Evolutionary conservation across 75 land plant species (phyloP).

Genomic region (Pinus tabuliformis): DNA sequence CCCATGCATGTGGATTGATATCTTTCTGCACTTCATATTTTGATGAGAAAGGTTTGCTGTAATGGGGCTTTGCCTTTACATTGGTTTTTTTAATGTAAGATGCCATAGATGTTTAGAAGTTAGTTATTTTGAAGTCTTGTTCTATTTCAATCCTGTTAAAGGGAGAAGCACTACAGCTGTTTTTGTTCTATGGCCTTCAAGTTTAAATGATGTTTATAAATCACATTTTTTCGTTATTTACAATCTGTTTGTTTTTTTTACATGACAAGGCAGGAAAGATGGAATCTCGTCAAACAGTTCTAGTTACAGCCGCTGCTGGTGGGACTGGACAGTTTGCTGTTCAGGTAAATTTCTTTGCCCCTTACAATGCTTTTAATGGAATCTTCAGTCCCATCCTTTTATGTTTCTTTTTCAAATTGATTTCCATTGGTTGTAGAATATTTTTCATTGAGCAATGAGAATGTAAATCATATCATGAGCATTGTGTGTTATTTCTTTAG

Average conservation of each 20-base stretch:
- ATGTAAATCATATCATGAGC: neutral
- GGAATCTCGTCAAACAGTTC: neutral
- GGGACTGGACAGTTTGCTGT: conserved; percentile 99
- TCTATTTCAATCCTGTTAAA: neutral
- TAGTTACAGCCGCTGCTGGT: conserved; percentile 97
- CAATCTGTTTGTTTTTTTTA: neutral
- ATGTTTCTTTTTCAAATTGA: neutral
- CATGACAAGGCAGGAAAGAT: conserved; percentile 31
- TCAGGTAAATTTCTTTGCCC: conserved; percentile 23
- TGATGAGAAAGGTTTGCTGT: no score
- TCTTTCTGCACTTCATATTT: no score
- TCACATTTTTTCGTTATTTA: neutral
- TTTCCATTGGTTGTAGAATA: neutral
- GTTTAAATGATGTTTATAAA: neutral
- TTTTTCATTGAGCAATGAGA: neutral
- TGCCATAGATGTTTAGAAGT: neutral
- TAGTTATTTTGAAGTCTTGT: neutral
- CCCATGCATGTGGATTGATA: no score
- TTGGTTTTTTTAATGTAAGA: no score
- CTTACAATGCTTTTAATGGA: neutral
- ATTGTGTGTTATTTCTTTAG: neutral
- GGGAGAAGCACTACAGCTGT: neutral
- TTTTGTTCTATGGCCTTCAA: neutral
- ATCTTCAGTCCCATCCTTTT: neutral
- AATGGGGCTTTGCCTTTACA: no score